Evolutionary conservation across 2,329 filamentous ascomycete species (phyloP).

Genomic region (Penicillium griseofulvum): DNA sequence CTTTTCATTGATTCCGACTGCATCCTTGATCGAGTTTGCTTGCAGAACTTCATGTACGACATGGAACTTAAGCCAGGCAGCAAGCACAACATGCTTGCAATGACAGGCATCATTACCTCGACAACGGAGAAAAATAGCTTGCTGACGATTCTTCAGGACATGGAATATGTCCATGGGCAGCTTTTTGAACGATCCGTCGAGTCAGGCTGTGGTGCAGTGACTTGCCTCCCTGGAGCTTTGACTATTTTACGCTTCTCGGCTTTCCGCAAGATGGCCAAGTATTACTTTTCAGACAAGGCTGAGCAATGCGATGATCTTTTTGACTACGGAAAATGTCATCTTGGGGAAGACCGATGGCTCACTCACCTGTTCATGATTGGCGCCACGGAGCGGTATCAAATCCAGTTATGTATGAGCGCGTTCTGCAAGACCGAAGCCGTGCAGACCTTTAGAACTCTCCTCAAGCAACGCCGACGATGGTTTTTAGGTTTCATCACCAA

Average conservation of each 20-base stretch:
- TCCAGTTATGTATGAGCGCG: conserved; percentile 94
- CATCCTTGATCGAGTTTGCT: conserved; percentile 83
- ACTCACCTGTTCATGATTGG: conserved; percentile 99
- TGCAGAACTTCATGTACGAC: conserved; percentile 97
- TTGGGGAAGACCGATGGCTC: conserved; percentile 94
- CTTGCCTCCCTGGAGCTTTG: conserved; percentile 89
- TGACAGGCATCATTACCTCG: conserved; percentile 96
- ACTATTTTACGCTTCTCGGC: conserved; percentile 95
- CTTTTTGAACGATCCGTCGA: conserved; percentile 94
- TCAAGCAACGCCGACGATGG: conserved; percentile 95
- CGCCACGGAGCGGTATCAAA: conserved; percentile 87
- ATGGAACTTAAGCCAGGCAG: conserved; percentile 97
- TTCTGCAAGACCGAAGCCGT: conserved; percentile 99
- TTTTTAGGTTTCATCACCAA: conserved; percentile 98
- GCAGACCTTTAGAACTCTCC: conserved; percentile 76
- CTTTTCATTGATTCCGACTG: conserved; percentile 98
- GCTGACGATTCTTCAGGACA: conserved; percentile 90
- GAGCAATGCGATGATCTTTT: conserved; percentile 95
- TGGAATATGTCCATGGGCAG: conserved; percentile 97
- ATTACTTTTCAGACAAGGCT: conserved; percentile 96
- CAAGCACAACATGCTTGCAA: conserved; percentile 87
- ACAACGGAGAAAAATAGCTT: conserved; percentile 85
- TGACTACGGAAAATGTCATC: conserved; percentile 91
- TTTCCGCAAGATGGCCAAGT: conserved; percentile 94
- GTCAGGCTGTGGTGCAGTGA: conserved; percentile 89